Base-by-base conservation (phyloP, 306 rosid genomes). In the Canavalia gladiata region DNA sequence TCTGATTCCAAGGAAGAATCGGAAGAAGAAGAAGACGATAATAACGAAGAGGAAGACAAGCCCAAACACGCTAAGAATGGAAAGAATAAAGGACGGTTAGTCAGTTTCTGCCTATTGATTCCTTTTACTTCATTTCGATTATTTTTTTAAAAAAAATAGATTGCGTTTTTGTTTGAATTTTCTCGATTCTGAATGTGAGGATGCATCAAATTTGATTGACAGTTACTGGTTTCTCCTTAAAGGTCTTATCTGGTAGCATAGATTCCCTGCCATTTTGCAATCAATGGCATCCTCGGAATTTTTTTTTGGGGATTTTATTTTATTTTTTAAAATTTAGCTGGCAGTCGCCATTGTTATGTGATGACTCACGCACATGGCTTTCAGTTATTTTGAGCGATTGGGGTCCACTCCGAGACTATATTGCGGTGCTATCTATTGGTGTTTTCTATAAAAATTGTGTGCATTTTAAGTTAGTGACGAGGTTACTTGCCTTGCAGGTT, bases 41-140 rank as follows among this genome's bases (percentile, higher is more conserved):
- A 63, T 1, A 30, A 69, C 28, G 72, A 34, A 4, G 85, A 62
- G 28, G 81, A 82, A 31, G 57, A 75, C n/a, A 86, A 84, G 69
- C 86, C 81, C 2, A 84, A 68, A 18, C 68, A 42, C 29, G 7
- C 84, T 4, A 83, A 78, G 42, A 81, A 72, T 74, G 77, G 46
- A 63, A 85, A 86, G 90, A 79, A 81, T 62, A 86, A 89, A 86
- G 67, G 28, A 64, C 54, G 94, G 97, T 92, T 82, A 85, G 93
- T 85, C 45, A 10, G 5, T 75, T 76, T 51, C 25, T 60, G 8
- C 29, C 62, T 29, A 0, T 63, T 49, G 3, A 71, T 52, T 72
- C 9, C 1, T 55, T 46, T 18, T 18, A 18, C 25, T 18, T 30
- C 11, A 41, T 64, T 52, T 33, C 31, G n/a, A 56, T 37, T 49